Conservation (phyloP, 2,329 filamentous ascomycete species). For the Alternaria solani region DNA sequence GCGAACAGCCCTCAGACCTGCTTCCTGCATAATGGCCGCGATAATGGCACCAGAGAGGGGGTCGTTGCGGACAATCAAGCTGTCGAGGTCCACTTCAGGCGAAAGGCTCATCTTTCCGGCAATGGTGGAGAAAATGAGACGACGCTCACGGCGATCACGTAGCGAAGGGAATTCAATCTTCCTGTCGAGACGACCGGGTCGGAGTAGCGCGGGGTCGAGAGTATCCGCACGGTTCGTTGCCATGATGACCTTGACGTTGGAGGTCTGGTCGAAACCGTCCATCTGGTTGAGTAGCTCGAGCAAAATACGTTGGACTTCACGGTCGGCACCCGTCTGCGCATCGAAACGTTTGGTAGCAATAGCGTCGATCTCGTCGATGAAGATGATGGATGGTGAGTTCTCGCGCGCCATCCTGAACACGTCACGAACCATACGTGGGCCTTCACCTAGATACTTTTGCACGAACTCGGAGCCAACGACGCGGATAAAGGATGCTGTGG, state of each 20-base stretch:
- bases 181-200: conserved; percentile 92
- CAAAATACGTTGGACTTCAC: conserved; percentile 97
- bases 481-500: conserved; percentile 96
- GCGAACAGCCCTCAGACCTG: conserved; percentile 88
- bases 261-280: conserved; percentile 99
- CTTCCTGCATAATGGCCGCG: conserved; percentile 99
- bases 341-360: conserved; percentile 99
- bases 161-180: conserved; percentile 99
- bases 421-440: conserved; percentile 97
- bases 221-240: conserved; percentile 98
- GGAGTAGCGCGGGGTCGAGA: conserved; percentile 90
- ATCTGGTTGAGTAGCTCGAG: conserved; percentile 98
- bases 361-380: conserved; percentile 99
- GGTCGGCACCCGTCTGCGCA: conserved; percentile 95
- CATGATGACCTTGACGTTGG: conserved; percentile 99
- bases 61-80: conserved; percentile 94
- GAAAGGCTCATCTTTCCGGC: conserved; percentile 96
- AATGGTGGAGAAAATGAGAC: conserved; percentile 97
- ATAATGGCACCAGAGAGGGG: conserved; percentile 95
- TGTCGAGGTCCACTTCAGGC: conserved; percentile 95
- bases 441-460: conserved; percentile 97
- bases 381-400: conserved; percentile 98
- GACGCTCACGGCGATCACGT: conserved; percentile 90
- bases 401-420: conserved; percentile 99
- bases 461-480: conserved; percentile 99